These are phyloP conservation scores for Raddia guianensis DNA, from an alignment of 176 grass and related monocot genomes.

Conservation along the genomic window DNA sequence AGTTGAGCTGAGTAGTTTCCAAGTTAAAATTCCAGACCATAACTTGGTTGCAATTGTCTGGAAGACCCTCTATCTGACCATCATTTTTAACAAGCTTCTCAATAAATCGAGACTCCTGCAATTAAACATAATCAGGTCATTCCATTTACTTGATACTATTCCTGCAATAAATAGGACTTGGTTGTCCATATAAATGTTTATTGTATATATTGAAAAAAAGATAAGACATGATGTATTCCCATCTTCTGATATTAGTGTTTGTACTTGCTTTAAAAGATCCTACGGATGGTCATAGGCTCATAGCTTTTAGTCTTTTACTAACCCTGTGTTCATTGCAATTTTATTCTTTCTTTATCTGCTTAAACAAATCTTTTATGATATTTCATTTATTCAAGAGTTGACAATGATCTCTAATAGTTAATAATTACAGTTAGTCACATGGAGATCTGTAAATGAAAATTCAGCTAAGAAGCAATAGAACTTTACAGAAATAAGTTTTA, in stretches of 20 bases:
- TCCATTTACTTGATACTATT: conserved; percentile 12
- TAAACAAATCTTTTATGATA: neutral
- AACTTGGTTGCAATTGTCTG: conserved; percentile 75
- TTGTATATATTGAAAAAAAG: conserved; percentile 10
- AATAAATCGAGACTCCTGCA: conserved; percentile 80
- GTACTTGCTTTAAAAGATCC: conserved; percentile 35
- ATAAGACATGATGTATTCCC: neutral
- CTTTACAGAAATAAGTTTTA: conserved; percentile 4
- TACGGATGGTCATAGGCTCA: neutral
- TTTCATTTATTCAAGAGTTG: neutral
- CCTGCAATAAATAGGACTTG: neutral
- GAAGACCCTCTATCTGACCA: conserved; percentile 81
- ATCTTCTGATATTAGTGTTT: conserved; percentile 15
- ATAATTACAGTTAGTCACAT: neutral
- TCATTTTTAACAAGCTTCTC: conserved; percentile 89
- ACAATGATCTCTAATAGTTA: neutral
- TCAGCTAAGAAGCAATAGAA: neutral
- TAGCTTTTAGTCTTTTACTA: neutral
- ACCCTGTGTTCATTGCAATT: neutral
- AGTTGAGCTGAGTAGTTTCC: conserved; percentile 58
- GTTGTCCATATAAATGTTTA: neutral
- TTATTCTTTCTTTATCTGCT: neutral
- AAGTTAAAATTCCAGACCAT: conserved; percentile 82
- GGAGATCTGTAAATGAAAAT: conserved; percentile 6
- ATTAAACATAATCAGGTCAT: conserved; percentile 36